Conservation (phyloP, 345 rosid genomes). For the Syzygium jambos region DNA sequence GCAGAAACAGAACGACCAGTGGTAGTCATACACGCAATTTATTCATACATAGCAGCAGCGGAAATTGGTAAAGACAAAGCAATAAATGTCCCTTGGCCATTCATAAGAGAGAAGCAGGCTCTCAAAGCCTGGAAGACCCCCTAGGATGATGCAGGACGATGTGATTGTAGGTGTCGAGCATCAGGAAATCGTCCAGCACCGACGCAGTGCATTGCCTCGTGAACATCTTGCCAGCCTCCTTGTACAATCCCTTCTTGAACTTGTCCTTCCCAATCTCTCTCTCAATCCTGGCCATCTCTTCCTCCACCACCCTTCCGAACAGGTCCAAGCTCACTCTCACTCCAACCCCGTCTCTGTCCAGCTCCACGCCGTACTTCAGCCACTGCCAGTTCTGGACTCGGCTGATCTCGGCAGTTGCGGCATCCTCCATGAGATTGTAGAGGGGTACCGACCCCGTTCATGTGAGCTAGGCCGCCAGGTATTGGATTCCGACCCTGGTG, state of each 20-base stretch:
- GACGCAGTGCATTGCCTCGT: conserved; percentile 56
- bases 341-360: conserved; percentile 75
- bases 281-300: conserved; percentile 82
- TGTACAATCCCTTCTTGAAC: conserved; percentile 64
- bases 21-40: background rate
- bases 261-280: conserved; percentile 77
- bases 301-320: conserved; percentile 78
- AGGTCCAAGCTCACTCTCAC: conserved; percentile 52
- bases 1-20: background rate
- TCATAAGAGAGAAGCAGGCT: background rate
- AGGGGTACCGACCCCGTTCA: conserved; percentile 90
- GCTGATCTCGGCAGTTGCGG: conserved; percentile 94
- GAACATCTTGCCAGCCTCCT: conserved; percentile 72
- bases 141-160: conserved; percentile 55
- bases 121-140: conserved; percentile 46
- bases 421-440: conserved; percentile 95
- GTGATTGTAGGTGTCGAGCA: conserved; percentile 58
- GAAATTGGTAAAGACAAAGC: background rate
- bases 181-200: conserved; percentile 74
- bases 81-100: background rate
- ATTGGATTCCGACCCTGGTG: conserved; percentile 87
- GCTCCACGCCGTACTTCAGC: conserved; percentile 69
- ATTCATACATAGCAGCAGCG: background rate
- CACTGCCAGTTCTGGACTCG: conserved; percentile 95
- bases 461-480: conserved; percentile 84